Evolutionary conservation across 83 land plant species (phyloP).

Genomic region (Picea engelmannii): DNA sequence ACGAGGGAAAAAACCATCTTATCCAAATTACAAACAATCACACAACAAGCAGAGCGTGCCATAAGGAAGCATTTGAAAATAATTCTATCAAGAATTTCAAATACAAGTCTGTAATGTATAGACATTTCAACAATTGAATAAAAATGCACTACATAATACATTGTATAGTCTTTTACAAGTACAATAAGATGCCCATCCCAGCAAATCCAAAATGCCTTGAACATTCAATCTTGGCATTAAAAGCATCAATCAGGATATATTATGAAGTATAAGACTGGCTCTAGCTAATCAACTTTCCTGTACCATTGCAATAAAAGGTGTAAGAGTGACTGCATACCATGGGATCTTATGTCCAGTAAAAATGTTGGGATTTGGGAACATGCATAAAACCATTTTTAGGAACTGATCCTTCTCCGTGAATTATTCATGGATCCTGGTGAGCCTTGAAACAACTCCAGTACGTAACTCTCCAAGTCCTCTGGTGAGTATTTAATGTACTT

Average conservation of each 20-base stretch:
- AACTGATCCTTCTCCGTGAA: slow-evolving; percentile 24
- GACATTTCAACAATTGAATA: neutral
- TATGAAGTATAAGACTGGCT: too few species aligned
- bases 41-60: neutral
- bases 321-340: too few species aligned
- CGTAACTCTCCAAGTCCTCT: slow-evolving; percentile 77
- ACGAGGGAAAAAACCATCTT: neutral
- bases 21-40: neutral
- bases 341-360: too few species aligned
- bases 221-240: neutral
- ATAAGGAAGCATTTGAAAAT: neutral
- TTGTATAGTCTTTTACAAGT: slow-evolving; percentile 5
- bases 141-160: neutral
- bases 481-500: slow-evolving; percentile 83
- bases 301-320: too few species aligned
- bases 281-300: too few species aligned
- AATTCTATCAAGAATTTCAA: neutral
- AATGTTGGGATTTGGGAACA: too few species aligned
- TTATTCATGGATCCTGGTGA: slow-evolving; percentile 42
- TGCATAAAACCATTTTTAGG: too few species aligned
- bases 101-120: neutral
- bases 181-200: slow-evolving; percentile 6
- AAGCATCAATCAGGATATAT: slow-evolving; percentile 4
- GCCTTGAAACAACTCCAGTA: slow-evolving; percentile 88
- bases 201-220: neutral